Base-by-base conservation (phyloP, 2,329 filamentous ascomycete species). In the Torrubiellomyces zombiae region DNA sequence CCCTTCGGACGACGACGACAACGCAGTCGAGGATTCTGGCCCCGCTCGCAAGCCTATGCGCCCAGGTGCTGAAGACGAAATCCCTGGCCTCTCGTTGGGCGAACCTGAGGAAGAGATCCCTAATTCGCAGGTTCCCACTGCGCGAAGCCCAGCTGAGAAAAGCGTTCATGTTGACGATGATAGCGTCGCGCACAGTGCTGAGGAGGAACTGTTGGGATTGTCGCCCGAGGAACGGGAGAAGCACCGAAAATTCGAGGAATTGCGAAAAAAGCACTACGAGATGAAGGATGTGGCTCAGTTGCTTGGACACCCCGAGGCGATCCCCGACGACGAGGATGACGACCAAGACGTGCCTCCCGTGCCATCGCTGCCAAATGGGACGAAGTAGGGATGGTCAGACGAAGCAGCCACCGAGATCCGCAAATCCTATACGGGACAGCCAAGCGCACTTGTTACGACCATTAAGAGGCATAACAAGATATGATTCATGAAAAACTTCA, bases 251-350 rank as follows among this genome's bases (percentile, higher is more conserved):
- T 98, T 98, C 49, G 85, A 94, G 56, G 64, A 80, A 55, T 65
- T 82, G 60, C 70, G 89, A 44, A 94, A 89, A 72, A 86, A 75
- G 59, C 89, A 98, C 53, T 98, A 98, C 53, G 89, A 98, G 63
- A 98, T 98, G 89, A 82, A 71, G 56, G 78, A 89, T 44, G 83
- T 94, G 30, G 92, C 89, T 42, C 69, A 75, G 43, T 55, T 95
- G 26, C 67, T 98, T 36, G 85, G 82, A 9, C 75, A 81, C 42
- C 71, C 75, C 4, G 74, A 78, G 42, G 58, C 67, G 4, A 40
- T 76, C 23, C 67, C 71, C 24, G 69, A 68, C 20, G 70, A 72
- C 21, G 67, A 70, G 9, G 64, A 50, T 4, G 45, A 42, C 6
- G 45, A 42, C 7, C 34, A 31, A 7, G 38, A 32, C 7, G 41